phyloP scores from a whole-genome alignment of 306 rosid species.

The Begonia masoniana region DNA sequence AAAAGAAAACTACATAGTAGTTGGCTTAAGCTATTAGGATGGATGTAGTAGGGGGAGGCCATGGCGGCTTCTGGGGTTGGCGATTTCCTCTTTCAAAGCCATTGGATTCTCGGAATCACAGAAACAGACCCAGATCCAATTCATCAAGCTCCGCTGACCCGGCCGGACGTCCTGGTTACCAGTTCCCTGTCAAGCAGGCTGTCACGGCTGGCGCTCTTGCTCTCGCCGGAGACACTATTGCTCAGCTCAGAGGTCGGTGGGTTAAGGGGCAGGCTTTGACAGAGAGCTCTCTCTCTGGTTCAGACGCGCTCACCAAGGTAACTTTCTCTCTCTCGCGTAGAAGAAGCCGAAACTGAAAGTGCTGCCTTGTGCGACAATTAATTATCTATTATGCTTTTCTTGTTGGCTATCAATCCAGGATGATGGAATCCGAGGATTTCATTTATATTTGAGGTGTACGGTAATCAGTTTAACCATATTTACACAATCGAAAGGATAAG shows the following conservation, averaged over 20 bases:
- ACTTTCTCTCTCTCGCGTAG: slow-evolving; percentile 6
- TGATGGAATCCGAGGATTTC: no score
- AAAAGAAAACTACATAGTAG: no score
- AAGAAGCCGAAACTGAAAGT: neutral
- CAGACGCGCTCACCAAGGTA: slow-evolving; percentile 19
- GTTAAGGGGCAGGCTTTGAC: slow-evolving; percentile 11
- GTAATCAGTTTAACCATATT: no score
- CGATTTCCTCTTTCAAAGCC: slow-evolving; percentile 23
- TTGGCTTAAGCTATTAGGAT: slow-evolving; percentile 10
- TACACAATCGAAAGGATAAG: no score
- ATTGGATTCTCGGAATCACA: slow-evolving; percentile 17
- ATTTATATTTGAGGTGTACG: no score
- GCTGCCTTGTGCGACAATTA: neutral
- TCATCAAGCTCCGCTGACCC: slow-evolving; percentile 31
- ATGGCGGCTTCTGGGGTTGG: slow-evolving; percentile 56
- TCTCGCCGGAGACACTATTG: slow-evolving; percentile 41
- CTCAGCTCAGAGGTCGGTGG: slow-evolving; percentile 35
- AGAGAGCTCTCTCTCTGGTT: slow-evolving; percentile 11
- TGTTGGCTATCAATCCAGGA: no score
- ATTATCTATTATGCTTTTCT: no score
- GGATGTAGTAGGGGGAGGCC: slow-evolving; percentile 55
- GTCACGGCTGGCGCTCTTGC: slow-evolving; percentile 51
- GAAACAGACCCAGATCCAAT: slow-evolving; percentile 31
- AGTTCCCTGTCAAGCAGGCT: slow-evolving; percentile 72
- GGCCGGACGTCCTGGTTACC: slow-evolving; percentile 30